Percentiles rank a stretch among this genome's conserved stretches.
phyloP scores from a whole-genome alignment of 1,139 yeast species.

The Hemisphaericaspora lyxosophila region DNA sequence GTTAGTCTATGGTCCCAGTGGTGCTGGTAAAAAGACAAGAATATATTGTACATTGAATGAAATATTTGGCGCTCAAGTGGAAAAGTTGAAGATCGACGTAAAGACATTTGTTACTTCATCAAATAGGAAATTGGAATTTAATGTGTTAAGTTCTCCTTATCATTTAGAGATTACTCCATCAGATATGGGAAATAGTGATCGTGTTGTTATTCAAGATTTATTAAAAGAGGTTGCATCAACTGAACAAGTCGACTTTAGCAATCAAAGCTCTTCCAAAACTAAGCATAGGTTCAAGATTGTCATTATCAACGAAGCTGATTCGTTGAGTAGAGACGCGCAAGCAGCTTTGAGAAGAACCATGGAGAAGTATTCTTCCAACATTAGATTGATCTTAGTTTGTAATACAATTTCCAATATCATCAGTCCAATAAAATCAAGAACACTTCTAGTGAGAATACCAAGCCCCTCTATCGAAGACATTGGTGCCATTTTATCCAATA shows the following conservation, averaged over 20 bases:
- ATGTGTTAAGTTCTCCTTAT: slow-evolving; percentile 83
- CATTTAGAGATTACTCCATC: slow-evolving; percentile 96
- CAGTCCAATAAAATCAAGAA: slow-evolving; percentile 92
- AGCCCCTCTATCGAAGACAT: slow-evolving; percentile 71
- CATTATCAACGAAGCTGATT: slow-evolving; percentile 91
- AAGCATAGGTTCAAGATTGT: slow-evolving; percentile 87
- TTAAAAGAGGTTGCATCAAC: slow-evolving; percentile 93
- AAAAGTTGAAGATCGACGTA: slow-evolving; percentile 83
- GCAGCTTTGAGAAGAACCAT: slow-evolving; percentile 96
- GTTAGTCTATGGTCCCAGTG: slow-evolving; percentile 90
- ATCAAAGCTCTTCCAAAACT: slow-evolving; percentile 27
- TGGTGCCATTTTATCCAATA: slow-evolving; percentile 47
- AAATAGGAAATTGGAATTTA: slow-evolving; percentile 79
- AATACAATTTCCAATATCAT: slow-evolving; percentile 90
- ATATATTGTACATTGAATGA: slow-evolving; percentile 78
- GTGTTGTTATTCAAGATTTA: slow-evolving; percentile 91
- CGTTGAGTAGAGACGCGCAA: slow-evolving; percentile 91
- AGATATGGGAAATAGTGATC: slow-evolving; percentile 93
- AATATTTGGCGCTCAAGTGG: slow-evolving; percentile 80
- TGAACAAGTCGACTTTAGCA: slow-evolving; percentile 81
- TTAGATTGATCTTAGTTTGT: slow-evolving; percentile 80
- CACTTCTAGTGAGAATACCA: slow-evolving; percentile 79
- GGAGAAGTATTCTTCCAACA: slow-evolving; percentile 92
- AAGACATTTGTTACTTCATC: slow-evolving; percentile 75
- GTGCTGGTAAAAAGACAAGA: slow-evolving; percentile 96